Evolutionary conservation across 31 red algal genomes (phyloP), one percentile per base, ranked within the genome.

Genomic region (Odonthalia washingtoniensis): DNA sequence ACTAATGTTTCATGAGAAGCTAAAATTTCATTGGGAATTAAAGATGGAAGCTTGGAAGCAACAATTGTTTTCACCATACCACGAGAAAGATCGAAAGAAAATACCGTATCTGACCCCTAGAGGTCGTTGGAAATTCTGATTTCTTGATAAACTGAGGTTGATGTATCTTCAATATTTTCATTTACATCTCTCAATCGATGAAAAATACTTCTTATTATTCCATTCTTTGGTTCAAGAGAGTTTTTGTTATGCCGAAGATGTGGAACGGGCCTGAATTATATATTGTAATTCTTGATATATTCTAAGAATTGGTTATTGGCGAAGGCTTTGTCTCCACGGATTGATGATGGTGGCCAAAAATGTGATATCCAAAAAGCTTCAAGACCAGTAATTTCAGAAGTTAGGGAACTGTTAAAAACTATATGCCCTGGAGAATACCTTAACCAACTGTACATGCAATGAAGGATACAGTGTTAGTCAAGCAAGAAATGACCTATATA

Each of bases 401-500:
- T 14, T 14, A 57, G 49, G 12, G 21, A 57, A 9, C 12, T 21
- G 49, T 9, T 14, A 57, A 21, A 57, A 9, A 57, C 49, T 14
- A 21, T 14, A 9, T 14, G 21, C 21, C 40, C 74, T 14, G 49
- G 40, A 36, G 40, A 77, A 49, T 46, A 77, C 32, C 74, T 37
- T 5, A 43, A 77, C 14, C 14, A 12, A 2, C 40, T 46, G 41
- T 77, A 37, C 74, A 77, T 49, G 4, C 35, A 37, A 31, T 77
- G 74, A 41, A 77, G 4, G 6, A 49, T 46, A 21, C 74, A 46
- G 1, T 46, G 26, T 17, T 77, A 5, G 43, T 77, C 41, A 46
- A 77, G 36, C 17, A 46, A 43, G 32, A 77, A 16, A 31, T 77
- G 74, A 38, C 49, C 74, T 2, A 77, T 32, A 43, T 43, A 77